Evolutionary conservation across 139 green algal genomes (phyloP), one percentile per base, ranked within the genome.

Genomic region (Chlamydomonas asymmetrica): DNA sequence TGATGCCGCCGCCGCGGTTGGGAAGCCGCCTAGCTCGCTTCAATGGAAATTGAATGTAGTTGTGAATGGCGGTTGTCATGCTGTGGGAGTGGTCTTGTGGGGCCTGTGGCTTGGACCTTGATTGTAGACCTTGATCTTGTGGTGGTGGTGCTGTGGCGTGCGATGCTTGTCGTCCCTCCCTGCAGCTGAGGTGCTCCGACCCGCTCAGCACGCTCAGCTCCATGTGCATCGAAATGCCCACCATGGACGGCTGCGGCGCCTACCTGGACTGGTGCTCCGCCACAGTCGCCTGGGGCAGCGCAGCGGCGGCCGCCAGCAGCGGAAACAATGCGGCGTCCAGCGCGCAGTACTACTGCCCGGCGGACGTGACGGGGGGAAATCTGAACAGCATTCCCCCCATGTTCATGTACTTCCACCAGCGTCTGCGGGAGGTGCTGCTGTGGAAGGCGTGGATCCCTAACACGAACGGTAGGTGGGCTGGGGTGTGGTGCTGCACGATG

Each of bases 371-470:
- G 50, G 62, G 64, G 54, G 52, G 43, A 31, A 16, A 8, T 9
- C 31, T 25, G 31, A 35, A 39, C 34, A 60, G 31, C 37, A 71
- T 87, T 41, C 83, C 83, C 10, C 35, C 80, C 57, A 88, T 88
- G 83, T 65, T 76, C 48, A 88, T 88, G 83, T 88, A 81, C 70
- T 88, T 88, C 72, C 83, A 88, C 59, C 59, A 79, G 49, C 64
- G 72, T 23, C 38, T 75, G 2, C 61, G 35, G 10, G 82, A 87
- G 39, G 59, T 84, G 20, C 60, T 87, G 45, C 78, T 87, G 60
- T 87, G 75, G 67, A 37, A 50, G 31, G 23, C 54, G 16, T 84
- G 77, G 80, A 41, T 88, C 59, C 83, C 80, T 23, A 72, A 71
- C 6, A 88, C 62, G 9, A 59, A 64, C 6, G 76, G 75, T 81